Evolutionary conservation across 495 filamentous ascomycete species (phyloP).

Genomic region (Peziza echinospora): DNA sequence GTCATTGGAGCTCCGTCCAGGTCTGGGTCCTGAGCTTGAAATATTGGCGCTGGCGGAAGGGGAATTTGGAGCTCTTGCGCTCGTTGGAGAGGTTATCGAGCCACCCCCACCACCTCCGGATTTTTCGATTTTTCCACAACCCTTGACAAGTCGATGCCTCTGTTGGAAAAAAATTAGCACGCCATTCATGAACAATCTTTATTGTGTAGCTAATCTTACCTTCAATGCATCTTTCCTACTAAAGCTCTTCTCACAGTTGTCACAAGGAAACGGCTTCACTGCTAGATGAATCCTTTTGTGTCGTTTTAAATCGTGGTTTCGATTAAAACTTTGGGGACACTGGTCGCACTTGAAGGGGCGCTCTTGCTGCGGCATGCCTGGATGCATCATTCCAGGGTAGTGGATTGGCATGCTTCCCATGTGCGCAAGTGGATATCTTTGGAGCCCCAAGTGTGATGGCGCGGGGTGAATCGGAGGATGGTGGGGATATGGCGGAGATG

Average conservation of each 20-base stretch:
- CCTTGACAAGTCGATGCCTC: conserved; percentile 87
- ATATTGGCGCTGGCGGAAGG: too few relatives aligned
- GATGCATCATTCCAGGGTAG: conserved; percentile 11
- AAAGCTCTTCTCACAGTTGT: conserved; percentile 87
- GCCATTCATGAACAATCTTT: conserved; percentile 2
- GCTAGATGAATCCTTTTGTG: conserved; percentile 89
- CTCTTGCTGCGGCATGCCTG: conserved; percentile 34
- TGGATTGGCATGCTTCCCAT: conserved; percentile 14
- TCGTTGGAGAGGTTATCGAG: conserved; percentile 5
- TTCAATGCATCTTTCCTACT: conserved; percentile 92
- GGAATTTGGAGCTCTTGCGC: conserved; percentile 4
- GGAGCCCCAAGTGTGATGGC: conserved; percentile 1
- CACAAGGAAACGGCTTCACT: conserved; percentile 87
- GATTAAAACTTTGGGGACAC: conserved; percentile 83
- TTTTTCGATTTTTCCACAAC: conserved; percentile 43
- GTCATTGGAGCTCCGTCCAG: too few relatives aligned
- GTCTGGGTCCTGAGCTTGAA: too few relatives aligned
- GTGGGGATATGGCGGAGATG: not conserved
- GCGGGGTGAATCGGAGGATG: not conserved
- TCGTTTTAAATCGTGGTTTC: conserved; percentile 90
- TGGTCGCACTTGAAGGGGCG: conserved; percentile 87
- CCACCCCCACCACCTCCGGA: conserved; percentile 3
- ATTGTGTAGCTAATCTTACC: conserved; percentile 35
- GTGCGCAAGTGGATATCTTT: conserved; percentile 6
- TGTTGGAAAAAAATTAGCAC: too few relatives aligned